phyloP scores from a whole-genome alignment of 2,329 filamentous ascomycete genomes.

The Saccharata proteae region DNA sequence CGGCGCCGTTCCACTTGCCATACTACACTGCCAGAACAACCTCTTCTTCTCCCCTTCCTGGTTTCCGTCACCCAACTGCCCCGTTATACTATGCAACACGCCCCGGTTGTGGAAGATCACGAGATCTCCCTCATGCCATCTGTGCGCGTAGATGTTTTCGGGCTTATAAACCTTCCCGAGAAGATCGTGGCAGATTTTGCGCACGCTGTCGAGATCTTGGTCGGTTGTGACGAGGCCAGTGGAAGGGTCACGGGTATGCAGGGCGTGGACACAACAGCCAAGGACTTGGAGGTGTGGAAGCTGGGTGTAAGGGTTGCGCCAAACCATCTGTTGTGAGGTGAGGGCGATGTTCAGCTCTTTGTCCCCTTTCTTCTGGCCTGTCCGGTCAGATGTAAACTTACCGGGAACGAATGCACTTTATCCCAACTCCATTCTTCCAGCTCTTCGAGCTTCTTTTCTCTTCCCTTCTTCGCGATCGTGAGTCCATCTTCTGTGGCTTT shows the following conservation, averaged over 20 bases:
- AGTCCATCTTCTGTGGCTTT: constrained; percentile 19
- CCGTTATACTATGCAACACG: constrained; percentile 22
- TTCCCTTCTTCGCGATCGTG: constrained; percentile 13
- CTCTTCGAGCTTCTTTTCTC: constrained; percentile 10
- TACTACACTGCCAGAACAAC: constrained; percentile 20
- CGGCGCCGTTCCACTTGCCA: no score
- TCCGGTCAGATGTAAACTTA: constrained; percentile 8
- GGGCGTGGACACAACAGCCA: constrained; percentile 14
- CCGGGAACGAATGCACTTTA: constrained; percentile 15
- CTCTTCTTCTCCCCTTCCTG: constrained; percentile 11
- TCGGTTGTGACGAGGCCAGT: constrained; percentile 11
- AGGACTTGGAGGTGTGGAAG: constrained; percentile 15
- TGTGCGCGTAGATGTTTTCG: constrained; percentile 21
- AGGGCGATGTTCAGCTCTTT: no score
- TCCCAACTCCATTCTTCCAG: constrained; percentile 14
- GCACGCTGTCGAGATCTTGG: constrained; percentile 12
- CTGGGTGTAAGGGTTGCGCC: constrained; percentile 11
- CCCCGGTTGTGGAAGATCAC: constrained; percentile 16
- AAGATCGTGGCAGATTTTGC: constrained; percentile 16
- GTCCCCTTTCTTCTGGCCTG: no score
- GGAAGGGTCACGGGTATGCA: constrained; percentile 12
- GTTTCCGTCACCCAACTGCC: constrained; percentile 12
- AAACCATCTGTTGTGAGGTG: constrained; percentile 11
- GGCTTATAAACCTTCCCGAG: constrained; percentile 16
- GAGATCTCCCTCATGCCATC: constrained; percentile 18